phyloP scores from a whole-genome alignment of 768 basidiomycete genomes.

The Russula dissimulans region DNA sequence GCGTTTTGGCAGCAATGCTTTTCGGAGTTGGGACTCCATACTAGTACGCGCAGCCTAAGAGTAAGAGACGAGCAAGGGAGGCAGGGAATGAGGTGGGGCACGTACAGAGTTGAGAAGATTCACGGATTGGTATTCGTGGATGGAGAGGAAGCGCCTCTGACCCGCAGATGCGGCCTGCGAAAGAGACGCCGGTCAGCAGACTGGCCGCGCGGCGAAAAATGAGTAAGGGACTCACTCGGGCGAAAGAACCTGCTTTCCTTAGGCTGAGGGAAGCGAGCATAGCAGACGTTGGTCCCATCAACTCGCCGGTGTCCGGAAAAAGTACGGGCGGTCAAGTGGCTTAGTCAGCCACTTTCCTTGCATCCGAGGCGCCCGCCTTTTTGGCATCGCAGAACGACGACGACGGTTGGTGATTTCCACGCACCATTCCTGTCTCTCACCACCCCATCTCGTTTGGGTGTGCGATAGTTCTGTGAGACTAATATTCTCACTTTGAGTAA shows the following conservation, averaged over 20 bases:
- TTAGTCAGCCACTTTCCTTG: slow-evolving; percentile 35
- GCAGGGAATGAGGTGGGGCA: slow-evolving; percentile 19
- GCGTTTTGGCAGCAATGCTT: slow-evolving; percentile 76
- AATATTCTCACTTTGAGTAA: slow-evolving; percentile 27
- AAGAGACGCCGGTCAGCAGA: background rate
- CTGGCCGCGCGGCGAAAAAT: background rate
- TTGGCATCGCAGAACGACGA: slow-evolving; percentile 54
- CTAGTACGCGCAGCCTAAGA: slow-evolving; percentile 33
- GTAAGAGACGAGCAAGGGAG: background rate
- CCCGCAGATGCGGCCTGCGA: slow-evolving; percentile 57
- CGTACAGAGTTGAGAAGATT: slow-evolving; percentile 84
- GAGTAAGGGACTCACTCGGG: slow-evolving; percentile 43
- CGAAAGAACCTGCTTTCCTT: slow-evolving; percentile 53
- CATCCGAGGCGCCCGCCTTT: background rate
- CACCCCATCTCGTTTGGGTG: slow-evolving; percentile 28
- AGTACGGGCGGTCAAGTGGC: slow-evolving; percentile 1
- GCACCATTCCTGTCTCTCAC: slow-evolving; percentile 62
- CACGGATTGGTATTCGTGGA: slow-evolving; percentile 98
- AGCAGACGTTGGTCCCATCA: slow-evolving; percentile 9
- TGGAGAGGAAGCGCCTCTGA: slow-evolving; percentile 88
- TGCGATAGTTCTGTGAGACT: slow-evolving; percentile 53
- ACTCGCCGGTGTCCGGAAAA: background rate
- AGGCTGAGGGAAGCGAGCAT: slow-evolving; percentile 63
- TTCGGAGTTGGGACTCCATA: slow-evolving; percentile 95
- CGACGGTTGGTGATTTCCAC: slow-evolving; percentile 50